phyloP scores from a whole-genome alignment of 257 asterid genomes.

The Solanum bulbocastanum region DNA sequence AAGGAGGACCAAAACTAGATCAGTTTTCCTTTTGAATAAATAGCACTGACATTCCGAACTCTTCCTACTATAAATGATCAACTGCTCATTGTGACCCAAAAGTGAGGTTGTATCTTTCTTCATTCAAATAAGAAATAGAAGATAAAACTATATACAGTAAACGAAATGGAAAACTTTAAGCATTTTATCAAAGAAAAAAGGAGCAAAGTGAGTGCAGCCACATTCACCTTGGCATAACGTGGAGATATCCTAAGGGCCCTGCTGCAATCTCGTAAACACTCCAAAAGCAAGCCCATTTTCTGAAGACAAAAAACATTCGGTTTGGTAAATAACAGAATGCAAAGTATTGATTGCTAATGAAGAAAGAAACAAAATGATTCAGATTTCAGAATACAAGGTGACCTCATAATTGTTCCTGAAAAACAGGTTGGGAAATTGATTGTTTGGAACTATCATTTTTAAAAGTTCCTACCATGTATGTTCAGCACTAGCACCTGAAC shows the following conservation, averaged over 20 bases:
- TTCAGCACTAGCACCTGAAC: not conserved
- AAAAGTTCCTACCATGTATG: not conserved
- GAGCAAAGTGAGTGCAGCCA: not conserved
- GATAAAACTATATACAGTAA: not conserved
- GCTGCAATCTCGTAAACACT: conserved; percentile 64
- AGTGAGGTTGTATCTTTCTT: not conserved
- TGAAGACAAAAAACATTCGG: conserved; percentile 16
- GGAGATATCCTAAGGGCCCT: conserved; percentile 59
- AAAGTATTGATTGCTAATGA: not conserved
- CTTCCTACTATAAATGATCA: not conserved
- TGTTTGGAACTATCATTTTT: not conserved
- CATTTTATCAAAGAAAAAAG: not conserved
- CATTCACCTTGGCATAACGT: conserved; percentile 62
- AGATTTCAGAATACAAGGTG: not conserved
- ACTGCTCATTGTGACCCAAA: not conserved
- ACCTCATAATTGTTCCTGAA: not conserved
- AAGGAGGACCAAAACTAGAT: not conserved
- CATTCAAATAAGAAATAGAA: not conserved
- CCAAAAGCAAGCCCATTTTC: conserved; percentile 66
- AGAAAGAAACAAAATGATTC: not conserved
- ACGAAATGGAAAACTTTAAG: not conserved
- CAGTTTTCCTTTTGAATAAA: not conserved
- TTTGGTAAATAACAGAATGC: not conserved
- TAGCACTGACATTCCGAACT: not conserved
- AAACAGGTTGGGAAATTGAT: not conserved